Evolutionary conservation across 2,329 filamentous ascomycete genomes (phyloP), one percentile per base, ranked within the genome.

Genomic region (Aspergillus proliferans): DNA sequence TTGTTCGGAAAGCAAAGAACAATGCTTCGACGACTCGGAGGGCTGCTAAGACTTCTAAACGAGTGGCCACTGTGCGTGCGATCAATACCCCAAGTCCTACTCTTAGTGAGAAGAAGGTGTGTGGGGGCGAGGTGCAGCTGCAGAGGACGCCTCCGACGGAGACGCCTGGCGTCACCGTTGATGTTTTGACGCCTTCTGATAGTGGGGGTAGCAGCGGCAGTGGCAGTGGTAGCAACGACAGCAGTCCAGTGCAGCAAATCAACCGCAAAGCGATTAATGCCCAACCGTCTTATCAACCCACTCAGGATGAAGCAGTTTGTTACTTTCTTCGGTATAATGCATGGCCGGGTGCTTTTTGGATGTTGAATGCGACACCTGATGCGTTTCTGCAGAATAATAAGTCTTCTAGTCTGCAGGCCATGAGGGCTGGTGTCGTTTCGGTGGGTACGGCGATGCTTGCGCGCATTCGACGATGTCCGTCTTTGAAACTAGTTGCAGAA

Each of bases 401-500:
- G 4, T 43, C 61, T 3, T 43, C 59, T 10, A 64, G 66, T 19
- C 55, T 63, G 22, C 57, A 58, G 43, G 66, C 66, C 6, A 62
- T 71, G 54, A 58, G 64, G 48, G 73, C 76, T 30, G 73, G 79
- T 42, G 79, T 83, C 67, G 65, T 76, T 7, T 80, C 82, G 12
- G 73, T 83, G 15, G 81, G 81, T 2, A 70, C 82, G 43, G 80
- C 81, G 0, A 79, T 78, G 51, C 60, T 84, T 50, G 76, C 78
- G 3, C 82, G 83, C 48, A 63, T 81, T 15, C 71, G 68, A 24
- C 72, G 72, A 18, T 73, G 80, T 42, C 63, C 65, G 15, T 66
- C 71, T 26, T 62, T 82, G 60, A 71, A 71, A 55, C 60, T 72
- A 2, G 57, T 70, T 34, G 77, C 82, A 12, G 73, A 72, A 43